Conservation (phyloP, 73 alveolate genomes). For the Tetrahymena malaccensis region DNA sequence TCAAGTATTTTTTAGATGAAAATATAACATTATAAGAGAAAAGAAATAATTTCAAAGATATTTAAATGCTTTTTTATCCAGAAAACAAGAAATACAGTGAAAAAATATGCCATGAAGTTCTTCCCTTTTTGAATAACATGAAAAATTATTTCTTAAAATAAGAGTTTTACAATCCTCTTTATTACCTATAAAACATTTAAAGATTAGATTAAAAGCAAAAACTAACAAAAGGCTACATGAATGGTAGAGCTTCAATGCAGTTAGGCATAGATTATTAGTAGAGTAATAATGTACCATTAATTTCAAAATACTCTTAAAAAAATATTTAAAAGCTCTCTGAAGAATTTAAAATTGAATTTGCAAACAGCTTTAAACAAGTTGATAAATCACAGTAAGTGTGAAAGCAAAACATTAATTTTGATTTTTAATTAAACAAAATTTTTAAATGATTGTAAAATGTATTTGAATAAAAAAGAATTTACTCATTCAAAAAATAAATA, state of each 20-base stretch:
- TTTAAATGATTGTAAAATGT: too few relatives aligned
- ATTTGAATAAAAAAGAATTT: too few relatives aligned
- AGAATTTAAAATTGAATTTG: too few relatives aligned
- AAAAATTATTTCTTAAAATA: not conserved
- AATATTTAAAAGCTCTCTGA: too few relatives aligned
- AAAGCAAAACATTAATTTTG: too few relatives aligned
- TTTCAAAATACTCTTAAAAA: not conserved
- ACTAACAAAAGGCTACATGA: not conserved
- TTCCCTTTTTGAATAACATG: not conserved
- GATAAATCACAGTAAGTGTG: not conserved
- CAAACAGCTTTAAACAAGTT: too few relatives aligned
- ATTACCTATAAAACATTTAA: not conserved
- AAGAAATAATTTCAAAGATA: not conserved
- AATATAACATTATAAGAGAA: not conserved
- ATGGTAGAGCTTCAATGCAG: not conserved
- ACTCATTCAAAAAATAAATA: too few relatives aligned
- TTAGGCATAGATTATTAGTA: not conserved
- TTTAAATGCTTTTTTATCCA: not conserved
- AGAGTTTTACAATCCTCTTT: not conserved
- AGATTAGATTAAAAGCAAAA: not conserved
- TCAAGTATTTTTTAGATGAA: not conserved
- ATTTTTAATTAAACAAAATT: not conserved
- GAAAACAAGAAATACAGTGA: not conserved
- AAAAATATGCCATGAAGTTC: not conserved
- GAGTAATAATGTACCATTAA: not conserved